These are phyloP conservation scores for Gracilaria domingensis DNA, from an alignment of 23 red algal genomes.

Conservation along the genomic window DNA sequence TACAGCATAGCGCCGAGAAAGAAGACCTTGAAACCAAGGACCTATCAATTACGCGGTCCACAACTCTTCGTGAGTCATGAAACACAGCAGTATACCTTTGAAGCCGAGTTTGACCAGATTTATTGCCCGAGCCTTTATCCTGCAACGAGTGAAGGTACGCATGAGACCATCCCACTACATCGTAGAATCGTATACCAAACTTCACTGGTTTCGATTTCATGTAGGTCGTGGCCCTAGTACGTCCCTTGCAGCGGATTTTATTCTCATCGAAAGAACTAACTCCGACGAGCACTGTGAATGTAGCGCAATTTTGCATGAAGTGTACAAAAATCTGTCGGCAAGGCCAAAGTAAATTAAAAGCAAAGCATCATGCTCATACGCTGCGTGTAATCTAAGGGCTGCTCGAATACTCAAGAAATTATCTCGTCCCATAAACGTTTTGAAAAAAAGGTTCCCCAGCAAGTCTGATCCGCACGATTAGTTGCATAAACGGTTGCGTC, in stretches of 20 bases:
- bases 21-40: background rate
- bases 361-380: background rate
- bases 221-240: too few species aligned
- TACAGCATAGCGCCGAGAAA: background rate
- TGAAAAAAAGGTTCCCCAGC: background rate
- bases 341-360: background rate
- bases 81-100: background rate
- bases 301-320: background rate
- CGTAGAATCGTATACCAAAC: too few species aligned
- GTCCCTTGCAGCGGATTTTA: too few species aligned
- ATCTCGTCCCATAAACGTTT: background rate
- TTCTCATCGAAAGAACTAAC: slow-evolving; percentile 6
- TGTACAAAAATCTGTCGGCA: background rate
- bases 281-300: background rate
- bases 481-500: background rate
- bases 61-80: background rate
- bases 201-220: too few species aligned
- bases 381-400: background rate
- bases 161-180: too few species aligned
- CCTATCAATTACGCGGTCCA: background rate
- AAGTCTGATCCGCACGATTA: background rate
- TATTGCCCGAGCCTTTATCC: too few species aligned
- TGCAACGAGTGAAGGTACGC: too few species aligned
- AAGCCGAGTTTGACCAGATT: background rate
- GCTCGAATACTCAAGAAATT: background rate